These are phyloP conservation scores for Fusarium musae DNA, from an alignment of 2,329 filamentous ascomycete species.

Conservation along the genomic window DNA sequence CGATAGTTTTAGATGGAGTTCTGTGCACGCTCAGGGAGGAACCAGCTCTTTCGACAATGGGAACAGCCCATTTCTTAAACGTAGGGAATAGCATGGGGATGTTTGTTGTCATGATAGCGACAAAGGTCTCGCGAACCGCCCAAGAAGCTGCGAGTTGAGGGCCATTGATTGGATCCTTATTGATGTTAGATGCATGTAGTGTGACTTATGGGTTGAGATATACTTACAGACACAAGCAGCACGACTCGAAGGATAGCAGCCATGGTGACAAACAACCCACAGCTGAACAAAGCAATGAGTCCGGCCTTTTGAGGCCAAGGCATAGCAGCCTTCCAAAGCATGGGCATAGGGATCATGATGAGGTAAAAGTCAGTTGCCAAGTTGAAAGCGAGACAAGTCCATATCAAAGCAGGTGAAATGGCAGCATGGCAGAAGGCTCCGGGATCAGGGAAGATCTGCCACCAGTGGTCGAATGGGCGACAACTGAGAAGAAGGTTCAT, in stretches of 20 bases:
- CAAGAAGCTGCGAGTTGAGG: conserved; percentile 55
- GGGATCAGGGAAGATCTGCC: conserved; percentile 69
- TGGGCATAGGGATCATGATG: conserved; percentile 67
- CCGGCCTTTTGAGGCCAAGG: conserved; percentile 52
- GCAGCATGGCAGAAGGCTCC: conserved; percentile 62
- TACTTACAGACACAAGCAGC: conserved; percentile 44
- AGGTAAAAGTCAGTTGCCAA: conserved; percentile 68
- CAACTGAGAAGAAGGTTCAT: conserved; percentile 64
- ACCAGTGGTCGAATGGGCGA: conserved; percentile 63
- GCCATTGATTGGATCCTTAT: conserved; percentile 54
- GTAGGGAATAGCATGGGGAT: conserved; percentile 59
- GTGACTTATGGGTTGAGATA: not conserved
- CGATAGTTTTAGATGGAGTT: conserved; percentile 19
- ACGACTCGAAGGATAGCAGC: conserved; percentile 52
- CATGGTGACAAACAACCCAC: conserved; percentile 55
- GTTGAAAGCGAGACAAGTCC: conserved; percentile 63
- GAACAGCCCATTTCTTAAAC: conserved; percentile 50
- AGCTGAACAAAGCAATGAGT: conserved; percentile 53
- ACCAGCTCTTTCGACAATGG: conserved; percentile 39
- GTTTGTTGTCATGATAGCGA: conserved; percentile 57
- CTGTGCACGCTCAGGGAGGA: conserved; percentile 36
- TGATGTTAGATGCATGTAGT: not conserved
- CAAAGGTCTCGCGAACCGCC: conserved; percentile 57
- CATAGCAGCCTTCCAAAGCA: conserved; percentile 55
- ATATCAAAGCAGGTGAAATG: conserved; percentile 62